Evolutionary conservation across 257 asterid species (phyloP).

Genomic region (Penstemon barbatus): DNA sequence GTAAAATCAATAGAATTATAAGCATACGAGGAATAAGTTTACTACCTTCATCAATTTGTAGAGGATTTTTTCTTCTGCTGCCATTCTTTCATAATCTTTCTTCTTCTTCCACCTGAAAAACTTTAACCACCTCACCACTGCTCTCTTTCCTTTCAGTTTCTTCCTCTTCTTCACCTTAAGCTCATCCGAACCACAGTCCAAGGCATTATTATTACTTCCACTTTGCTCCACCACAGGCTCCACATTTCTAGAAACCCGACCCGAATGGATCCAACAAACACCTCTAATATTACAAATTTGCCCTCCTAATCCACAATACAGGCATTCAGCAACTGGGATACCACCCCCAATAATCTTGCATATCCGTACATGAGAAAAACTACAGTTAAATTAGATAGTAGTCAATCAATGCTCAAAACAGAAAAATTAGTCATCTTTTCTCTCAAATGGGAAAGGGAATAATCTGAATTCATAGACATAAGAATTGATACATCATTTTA

Average conservation of each 20-base stretch:
- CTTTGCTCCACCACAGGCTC: slow-evolving; percentile 38
- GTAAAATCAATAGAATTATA: neutral
- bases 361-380: slow-evolving; percentile 30
- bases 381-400: slow-evolving; percentile 26
- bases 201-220: slow-evolving; percentile 26
- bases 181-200: slow-evolving; percentile 40
- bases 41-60: slow-evolving; percentile 67
- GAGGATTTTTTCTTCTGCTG: slow-evolving; percentile 72
- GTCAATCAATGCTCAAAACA: neutral
- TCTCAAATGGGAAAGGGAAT: neutral
- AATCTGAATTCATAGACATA: neutral
- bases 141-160: slow-evolving; percentile 89
- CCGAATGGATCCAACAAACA: slow-evolving; percentile 43
- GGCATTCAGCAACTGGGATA: slow-evolving; percentile 24
- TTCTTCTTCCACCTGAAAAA: slow-evolving; percentile 85
- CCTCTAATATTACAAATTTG: slow-evolving; percentile 38
- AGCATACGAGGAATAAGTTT: neutral
- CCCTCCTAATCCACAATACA: slow-evolving; percentile 27
- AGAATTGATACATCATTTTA: neutral
- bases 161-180: slow-evolving; percentile 57
- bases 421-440: neutral
- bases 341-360: slow-evolving; percentile 43
- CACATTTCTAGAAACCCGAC: slow-evolving; percentile 37
- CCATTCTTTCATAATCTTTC: slow-evolving; percentile 70
- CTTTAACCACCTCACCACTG: slow-evolving; percentile 88